A percentile compares a stretch with the other conserved stretches of the same genome.
phyloP scores from a whole-genome alignment of 768 basidiomycete genomes.

The Termitomyces eurrhizus region DNA sequence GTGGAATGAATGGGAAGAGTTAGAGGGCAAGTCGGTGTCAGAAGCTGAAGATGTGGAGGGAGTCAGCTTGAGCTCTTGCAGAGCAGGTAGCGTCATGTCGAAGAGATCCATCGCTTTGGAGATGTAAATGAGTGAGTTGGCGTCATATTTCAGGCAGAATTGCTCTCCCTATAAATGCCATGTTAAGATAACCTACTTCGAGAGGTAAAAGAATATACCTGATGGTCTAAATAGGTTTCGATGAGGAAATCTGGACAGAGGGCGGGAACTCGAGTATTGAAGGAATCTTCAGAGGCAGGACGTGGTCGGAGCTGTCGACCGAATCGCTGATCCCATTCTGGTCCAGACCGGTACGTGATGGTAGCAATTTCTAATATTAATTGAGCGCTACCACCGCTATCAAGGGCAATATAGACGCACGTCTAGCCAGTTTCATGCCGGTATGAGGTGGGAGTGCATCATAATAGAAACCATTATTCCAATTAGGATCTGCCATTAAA shows the following conservation, averaged over 20 bases:
- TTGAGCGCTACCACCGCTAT: not conserved
- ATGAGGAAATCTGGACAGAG: slow-evolving; percentile 97
- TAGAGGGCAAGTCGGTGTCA: slow-evolving; percentile 18
- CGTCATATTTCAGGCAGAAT: slow-evolving; percentile 98
- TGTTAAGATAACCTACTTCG: slow-evolving; percentile 30
- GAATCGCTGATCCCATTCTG: slow-evolving; percentile 99
- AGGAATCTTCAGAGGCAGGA: slow-evolving; percentile 31
- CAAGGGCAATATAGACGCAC: slow-evolving; percentile 35
- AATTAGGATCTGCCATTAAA: slow-evolving; percentile 98
- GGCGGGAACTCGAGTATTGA: slow-evolving; percentile 51
- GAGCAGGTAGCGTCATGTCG: slow-evolving; percentile 82
- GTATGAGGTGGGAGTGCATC: slow-evolving; percentile 92
- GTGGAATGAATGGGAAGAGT: slow-evolving; percentile 23
- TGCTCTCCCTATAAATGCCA: slow-evolving; percentile 66
- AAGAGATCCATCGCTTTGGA: slow-evolving; percentile 99
- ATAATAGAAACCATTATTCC: slow-evolving; percentile 99
- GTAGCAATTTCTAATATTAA: slow-evolving; percentile 84
- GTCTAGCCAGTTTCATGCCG: slow-evolving; percentile 97
- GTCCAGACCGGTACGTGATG: slow-evolving; percentile 97
- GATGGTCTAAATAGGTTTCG: slow-evolving; percentile 96
- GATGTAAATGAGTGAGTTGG: slow-evolving; percentile 97
- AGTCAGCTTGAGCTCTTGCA: slow-evolving; percentile 62
- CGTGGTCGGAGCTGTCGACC: slow-evolving; percentile 64
- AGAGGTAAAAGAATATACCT: slow-evolving; percentile 68
- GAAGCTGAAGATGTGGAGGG: slow-evolving; percentile 20